Evolutionary conservation across 129 eudicot genomes (phyloP).

Genomic region (Oenanthe sinensis): DNA sequence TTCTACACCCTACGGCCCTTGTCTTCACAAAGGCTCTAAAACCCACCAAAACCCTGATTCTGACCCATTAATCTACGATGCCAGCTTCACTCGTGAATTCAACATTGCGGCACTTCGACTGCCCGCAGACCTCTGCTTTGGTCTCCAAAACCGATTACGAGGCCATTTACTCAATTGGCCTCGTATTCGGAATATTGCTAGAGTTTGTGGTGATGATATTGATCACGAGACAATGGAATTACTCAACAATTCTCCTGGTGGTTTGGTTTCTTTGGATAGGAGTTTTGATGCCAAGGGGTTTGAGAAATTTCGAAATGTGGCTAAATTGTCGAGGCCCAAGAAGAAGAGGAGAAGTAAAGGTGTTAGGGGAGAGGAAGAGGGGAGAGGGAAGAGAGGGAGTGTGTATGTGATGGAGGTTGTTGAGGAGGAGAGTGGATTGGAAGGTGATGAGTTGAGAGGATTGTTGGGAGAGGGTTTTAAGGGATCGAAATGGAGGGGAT

Average conservation of each 20-base stretch:
- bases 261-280: constrained; percentile 32
- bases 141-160: constrained; percentile 61
- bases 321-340: constrained; percentile 72
- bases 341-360: constrained; percentile 27
- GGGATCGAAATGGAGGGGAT: constrained; percentile 58
- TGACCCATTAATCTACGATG: constrained; percentile 30
- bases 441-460: constrained; percentile 45
- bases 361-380: constrained; percentile 16
- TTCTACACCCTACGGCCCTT: constrained; percentile 56
- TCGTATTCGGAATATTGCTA: constrained; percentile 72
- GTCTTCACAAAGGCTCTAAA: constrained; percentile 55
- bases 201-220: constrained; percentile 83
- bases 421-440: constrained; percentile 24
- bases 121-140: constrained; percentile 54
- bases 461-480: constrained; percentile 58
- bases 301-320: constrained; percentile 70
- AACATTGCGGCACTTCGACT: constrained; percentile 70
- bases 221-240: constrained; percentile 31
- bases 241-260: too few relatives aligned
- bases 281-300: constrained; percentile 38
- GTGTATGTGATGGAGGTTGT: constrained; percentile 43
- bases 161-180: constrained; percentile 96
- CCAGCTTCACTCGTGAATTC: constrained; percentile 49
- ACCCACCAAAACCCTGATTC: background rate
- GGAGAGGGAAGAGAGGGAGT: constrained; percentile 23